phyloP scores from a whole-genome alignment of 345 rosid genomes.

The Theobroma cacao region DNA sequence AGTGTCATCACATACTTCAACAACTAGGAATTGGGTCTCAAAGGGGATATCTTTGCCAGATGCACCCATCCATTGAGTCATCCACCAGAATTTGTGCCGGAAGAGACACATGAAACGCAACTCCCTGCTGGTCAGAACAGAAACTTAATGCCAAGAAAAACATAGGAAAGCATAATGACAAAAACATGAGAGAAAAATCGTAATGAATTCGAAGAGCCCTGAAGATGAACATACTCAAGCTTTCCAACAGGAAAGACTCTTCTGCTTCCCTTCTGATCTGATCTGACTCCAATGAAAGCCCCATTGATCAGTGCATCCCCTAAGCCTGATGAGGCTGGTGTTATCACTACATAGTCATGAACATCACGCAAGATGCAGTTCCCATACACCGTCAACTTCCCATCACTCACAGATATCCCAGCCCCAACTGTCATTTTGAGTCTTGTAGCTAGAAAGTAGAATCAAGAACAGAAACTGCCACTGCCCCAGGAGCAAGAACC shows the following conservation, averaged over 20 bases:
- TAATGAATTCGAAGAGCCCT: neutral
- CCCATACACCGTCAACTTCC: conserved; percentile 47
- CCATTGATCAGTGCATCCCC: conserved; percentile 37
- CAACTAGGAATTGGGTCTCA: conserved; percentile 62
- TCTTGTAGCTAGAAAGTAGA: neutral
- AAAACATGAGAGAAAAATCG: neutral
- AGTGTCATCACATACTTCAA: conserved; percentile 42
- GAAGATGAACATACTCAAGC: conserved; percentile 40
- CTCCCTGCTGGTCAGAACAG: conserved; percentile 33
- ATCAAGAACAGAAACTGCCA: neutral
- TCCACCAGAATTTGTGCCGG: conserved; percentile 72
- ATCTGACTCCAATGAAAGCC: conserved; percentile 52
- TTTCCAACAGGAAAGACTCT: conserved; percentile 57
- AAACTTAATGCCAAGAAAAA: neutral
- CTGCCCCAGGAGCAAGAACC: neutral
- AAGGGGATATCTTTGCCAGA: conserved; percentile 54
- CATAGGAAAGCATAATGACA: neutral
- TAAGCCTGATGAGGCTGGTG: conserved; percentile 23
- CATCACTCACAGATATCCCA: conserved; percentile 43
- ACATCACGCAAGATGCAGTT: conserved; percentile 38
- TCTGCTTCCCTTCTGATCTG: conserved; percentile 46
- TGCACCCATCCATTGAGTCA: conserved; percentile 66
- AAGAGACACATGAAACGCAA: conserved; percentile 61
- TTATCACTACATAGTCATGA: conserved; percentile 39
- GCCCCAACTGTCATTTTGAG: conserved; percentile 50